A percentile compares a stretch with the other conserved stretches of the same genome.
phyloP scores from a whole-genome alignment of 2,329 filamentous ascomycete genomes.

The Fusarium decemcellulare region DNA sequence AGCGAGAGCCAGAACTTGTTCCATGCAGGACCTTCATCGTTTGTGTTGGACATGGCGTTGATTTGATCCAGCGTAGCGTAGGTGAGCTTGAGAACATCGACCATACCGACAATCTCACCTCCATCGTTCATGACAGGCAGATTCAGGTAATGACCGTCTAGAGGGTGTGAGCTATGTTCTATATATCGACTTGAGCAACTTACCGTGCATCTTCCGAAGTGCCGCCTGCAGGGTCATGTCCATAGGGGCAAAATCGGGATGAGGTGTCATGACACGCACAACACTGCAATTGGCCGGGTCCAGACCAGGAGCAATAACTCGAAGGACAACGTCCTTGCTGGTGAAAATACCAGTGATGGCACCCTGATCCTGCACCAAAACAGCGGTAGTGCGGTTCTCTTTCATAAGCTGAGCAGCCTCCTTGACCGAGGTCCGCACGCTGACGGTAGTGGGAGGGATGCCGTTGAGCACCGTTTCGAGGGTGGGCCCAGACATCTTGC shows the following conservation, averaged over 20 bases:
- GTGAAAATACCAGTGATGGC: slow-evolving; percentile 99
- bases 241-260: slow-evolving; percentile 97
- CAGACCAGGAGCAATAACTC: slow-evolving; percentile 96
- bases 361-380: slow-evolving; percentile 95
- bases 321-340: slow-evolving; percentile 98
- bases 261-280: slow-evolving; percentile 98
- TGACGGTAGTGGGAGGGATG: slow-evolving; percentile 92
- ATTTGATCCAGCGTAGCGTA: slow-evolving; percentile 98
- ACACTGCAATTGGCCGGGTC: slow-evolving; percentile 97
- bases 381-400: slow-evolving; percentile 97
- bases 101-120: slow-evolving; percentile 99
- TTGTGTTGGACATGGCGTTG: slow-evolving; percentile 91
- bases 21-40: slow-evolving; percentile 96
- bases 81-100: slow-evolving; percentile 97
- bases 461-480: slow-evolving; percentile 95
- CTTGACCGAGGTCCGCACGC: slow-evolving; percentile 94
- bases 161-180: slow-evolving; percentile 30
- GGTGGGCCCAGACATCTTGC: slow-evolving; percentile 98
- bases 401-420: slow-evolving; percentile 98
- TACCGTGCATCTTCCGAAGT: slow-evolving; percentile 98
- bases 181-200: slow-evolving; percentile 52
- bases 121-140: slow-evolving; percentile 97
- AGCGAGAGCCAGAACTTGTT: slow-evolving; percentile 99
- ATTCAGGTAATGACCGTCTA: slow-evolving; percentile 98
- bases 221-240: slow-evolving; percentile 99